Conservation (phyloP, 306 rosid species). For the Cucurbita argyrosperma region DNA sequence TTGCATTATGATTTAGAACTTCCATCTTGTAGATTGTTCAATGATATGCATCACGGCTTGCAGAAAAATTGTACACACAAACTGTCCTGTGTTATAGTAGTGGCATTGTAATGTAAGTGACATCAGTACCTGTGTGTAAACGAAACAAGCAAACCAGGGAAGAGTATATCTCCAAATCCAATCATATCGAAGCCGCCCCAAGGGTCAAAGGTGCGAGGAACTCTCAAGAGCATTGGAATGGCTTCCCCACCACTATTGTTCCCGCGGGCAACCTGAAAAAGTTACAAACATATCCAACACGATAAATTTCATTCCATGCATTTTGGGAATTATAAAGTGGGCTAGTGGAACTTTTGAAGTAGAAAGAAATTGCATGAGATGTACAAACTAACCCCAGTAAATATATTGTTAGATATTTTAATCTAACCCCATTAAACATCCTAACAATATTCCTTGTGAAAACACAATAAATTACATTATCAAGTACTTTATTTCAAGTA, state of each 20-base stretch:
- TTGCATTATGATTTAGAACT: not conserved
- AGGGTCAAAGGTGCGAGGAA: conserved; percentile 70
- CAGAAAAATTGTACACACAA: not conserved
- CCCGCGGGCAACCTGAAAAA: conserved; percentile 69
- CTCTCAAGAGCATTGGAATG: conserved; percentile 84
- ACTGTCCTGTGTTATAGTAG: not conserved
- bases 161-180: conserved; percentile 93
- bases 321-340: not conserved
- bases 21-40: not conserved
- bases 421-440: not conserved
- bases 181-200: conserved; percentile 93
- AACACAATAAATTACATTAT: not conserved
- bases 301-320: not conserved
- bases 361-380: not conserved
- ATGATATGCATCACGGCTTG: not conserved
- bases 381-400: not conserved
- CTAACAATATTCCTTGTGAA: not conserved
- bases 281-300: not conserved
- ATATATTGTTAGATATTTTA: not conserved
- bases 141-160: conserved; percentile 88
- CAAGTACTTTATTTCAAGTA: not conserved
- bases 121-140: conserved; percentile 59
- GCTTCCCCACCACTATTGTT: conserved; percentile 84
- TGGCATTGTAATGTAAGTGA: not conserved
- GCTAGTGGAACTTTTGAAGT: not conserved